Conservation (phyloP, 306 rosid species). For the Cucurbita ficifolia region DNA sequence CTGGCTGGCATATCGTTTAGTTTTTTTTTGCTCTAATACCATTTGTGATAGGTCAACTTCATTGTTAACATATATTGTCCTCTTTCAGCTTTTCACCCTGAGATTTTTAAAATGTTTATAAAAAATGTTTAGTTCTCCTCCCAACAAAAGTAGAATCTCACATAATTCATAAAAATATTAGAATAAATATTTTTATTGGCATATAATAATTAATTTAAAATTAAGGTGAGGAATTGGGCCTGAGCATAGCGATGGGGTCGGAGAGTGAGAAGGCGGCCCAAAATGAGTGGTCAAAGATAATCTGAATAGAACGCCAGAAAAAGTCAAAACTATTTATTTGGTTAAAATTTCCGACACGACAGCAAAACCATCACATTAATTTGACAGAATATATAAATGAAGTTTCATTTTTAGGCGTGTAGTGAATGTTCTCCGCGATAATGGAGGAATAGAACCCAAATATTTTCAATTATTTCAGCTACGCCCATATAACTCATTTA, state of each 20-base stretch:
- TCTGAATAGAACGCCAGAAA: not conserved
- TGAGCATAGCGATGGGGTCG: not conserved
- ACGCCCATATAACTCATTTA: too few relatives aligned
- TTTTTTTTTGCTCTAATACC: too few relatives aligned
- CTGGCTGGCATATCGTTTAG: accelerated
- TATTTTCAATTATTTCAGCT: not conserved
- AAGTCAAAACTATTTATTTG: not conserved
- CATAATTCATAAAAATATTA: too few relatives aligned
- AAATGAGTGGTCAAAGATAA: not conserved
- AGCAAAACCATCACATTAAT: not conserved
- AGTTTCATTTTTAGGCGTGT: not conserved
- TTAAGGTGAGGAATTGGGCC: not conserved
- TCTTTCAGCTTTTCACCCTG: too few relatives aligned
- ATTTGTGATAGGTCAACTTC: too few relatives aligned
- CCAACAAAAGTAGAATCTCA: too few relatives aligned
- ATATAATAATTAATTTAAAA: too few relatives aligned
- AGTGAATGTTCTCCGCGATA: not conserved
- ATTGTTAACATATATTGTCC: too few relatives aligned
- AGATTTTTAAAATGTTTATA: too few relatives aligned
- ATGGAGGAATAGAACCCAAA: not conserved
- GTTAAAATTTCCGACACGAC: not conserved
- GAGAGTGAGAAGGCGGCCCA: not conserved
- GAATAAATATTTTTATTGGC: too few relatives aligned
- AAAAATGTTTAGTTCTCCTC: too few relatives aligned
- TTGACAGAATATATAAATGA: not conserved